Base-by-base conservation (phyloP, 495 filamentous ascomycete species). In the Rusavskia elegans region DNA sequence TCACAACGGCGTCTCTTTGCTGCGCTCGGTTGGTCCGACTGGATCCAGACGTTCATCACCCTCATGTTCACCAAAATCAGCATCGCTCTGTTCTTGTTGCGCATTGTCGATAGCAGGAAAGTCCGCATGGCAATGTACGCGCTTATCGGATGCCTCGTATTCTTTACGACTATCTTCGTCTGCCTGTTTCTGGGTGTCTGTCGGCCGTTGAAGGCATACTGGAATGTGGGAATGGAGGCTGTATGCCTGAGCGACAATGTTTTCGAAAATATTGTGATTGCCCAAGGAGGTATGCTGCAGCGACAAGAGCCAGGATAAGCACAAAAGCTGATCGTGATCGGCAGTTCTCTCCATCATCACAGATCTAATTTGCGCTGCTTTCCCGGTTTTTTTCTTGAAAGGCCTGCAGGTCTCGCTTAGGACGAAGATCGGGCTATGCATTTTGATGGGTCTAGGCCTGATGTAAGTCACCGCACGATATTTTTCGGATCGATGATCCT, bases 311-410 rank as follows among this genome's bases (percentile, higher is more conserved):
- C 7, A 1, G 2, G 1, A 35, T 13, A 14, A 1, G 32, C 2
- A 11, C 9, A 0, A 35, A 3, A 2, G 10, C 32, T 35, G 32
- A 35, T 14, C 13, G 9, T 35, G 32, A 3, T 30, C 8, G 32
- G 2, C 54, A 16, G 36, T 59, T 17, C 51, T 59, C 8, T 57
- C 57, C 1, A 54, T 56, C n/a, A 54, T 59, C 7, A 49, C 62
- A 0, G 66, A 70, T 51, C 59, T 64, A 21, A 53, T 66, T 32
- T 54, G 66, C 13, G 63, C 68, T 10, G 45, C 58, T 2, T 69
- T 66, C 23, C 68, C 68, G 0, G 55, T 63, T 21, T 57, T 70
- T 32, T 66, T 70, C 40, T 57, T 66, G n/a, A 52, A 61, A 37
- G 53, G 67, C 3, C 51, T 57, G 0, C 57, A 59, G 17, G 56